phyloP scores from a whole-genome alignment of 1,139 yeast species.

The Yamadazyma mexicana region DNA sequence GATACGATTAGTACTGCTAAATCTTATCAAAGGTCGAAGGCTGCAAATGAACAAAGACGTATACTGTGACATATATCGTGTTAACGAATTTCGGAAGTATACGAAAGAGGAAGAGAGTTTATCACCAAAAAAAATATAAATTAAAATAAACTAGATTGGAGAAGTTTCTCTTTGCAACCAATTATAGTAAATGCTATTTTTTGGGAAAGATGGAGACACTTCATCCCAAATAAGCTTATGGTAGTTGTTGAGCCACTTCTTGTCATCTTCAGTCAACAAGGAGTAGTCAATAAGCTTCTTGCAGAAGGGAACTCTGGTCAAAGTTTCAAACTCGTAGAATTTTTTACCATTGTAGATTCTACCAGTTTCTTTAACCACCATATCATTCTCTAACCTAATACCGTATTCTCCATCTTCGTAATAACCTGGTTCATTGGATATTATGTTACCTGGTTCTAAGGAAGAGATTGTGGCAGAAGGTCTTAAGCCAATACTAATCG shows the following conservation, averaged over 20 bases:
- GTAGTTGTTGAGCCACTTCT: conserved; percentile 65
- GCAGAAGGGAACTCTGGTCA: conserved; percentile 84
- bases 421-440: conserved; percentile 95
- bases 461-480: conserved; percentile 45
- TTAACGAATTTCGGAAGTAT: no score
- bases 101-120: no score
- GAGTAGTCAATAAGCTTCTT: conserved; percentile 23
- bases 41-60: no score
- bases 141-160: conserved; percentile 6
- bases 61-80: no score
- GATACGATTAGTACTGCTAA: no score
- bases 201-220: conserved; percentile 47
- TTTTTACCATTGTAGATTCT: conserved; percentile 48
- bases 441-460: conserved; percentile 70
- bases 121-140: neutral
- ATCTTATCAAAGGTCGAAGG: no score
- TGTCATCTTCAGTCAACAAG: conserved; percentile 60
- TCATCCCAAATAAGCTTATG: conserved; percentile 63
- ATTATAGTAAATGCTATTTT: conserved; percentile 52
- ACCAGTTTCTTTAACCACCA: conserved; percentile 57
- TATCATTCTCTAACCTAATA: conserved; percentile 86
- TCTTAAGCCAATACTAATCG: conserved; percentile 85
- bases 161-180: conserved; percentile 80
- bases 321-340: conserved; percentile 77
- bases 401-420: conserved; percentile 94